A percentile compares a stretch with the other conserved stretches of the same genome.
Conservation (phyloP, 345 rosid species). For the Eucalyptus pauciflora region DNA sequence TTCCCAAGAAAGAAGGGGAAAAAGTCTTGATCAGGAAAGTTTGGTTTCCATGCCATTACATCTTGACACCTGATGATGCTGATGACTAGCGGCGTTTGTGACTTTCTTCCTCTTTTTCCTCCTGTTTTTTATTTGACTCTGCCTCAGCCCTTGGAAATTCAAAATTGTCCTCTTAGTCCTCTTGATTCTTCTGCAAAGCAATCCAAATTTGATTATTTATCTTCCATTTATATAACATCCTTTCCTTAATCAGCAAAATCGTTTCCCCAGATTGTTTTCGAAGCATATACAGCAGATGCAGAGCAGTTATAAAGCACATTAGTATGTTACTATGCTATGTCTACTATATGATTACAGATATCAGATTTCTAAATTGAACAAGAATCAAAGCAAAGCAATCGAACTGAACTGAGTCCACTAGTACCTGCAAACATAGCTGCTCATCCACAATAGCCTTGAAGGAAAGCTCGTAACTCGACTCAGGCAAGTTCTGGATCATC, state of each 20-base stretch:
- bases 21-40: conserved; percentile 29
- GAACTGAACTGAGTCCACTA: background rate
- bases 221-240: background rate
- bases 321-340: background rate
- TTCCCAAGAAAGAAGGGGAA: conserved; percentile 14
- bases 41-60: conserved; percentile 22
- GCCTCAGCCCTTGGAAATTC: background rate
- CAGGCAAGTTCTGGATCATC: conserved; percentile 27
- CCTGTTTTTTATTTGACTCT: background rate
- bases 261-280: background rate
- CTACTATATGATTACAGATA: background rate
- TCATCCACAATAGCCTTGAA: conserved; percentile 38
- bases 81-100: background rate
- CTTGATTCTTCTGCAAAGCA: background rate
- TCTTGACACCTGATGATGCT: conserved; percentile 7
- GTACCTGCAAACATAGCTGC: background rate
- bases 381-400: background rate
- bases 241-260: background rate
- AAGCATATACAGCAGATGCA: background rate
- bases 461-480: conserved; percentile 32
- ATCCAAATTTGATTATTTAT: background rate
- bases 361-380: background rate
- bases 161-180: background rate
- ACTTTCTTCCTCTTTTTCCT: background rate
- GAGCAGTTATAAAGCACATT: background rate